Evolutionary conservation across 257 asterid species (phyloP), one percentile per base, ranked within the genome.

Genomic region (Datura wrightii): DNA sequence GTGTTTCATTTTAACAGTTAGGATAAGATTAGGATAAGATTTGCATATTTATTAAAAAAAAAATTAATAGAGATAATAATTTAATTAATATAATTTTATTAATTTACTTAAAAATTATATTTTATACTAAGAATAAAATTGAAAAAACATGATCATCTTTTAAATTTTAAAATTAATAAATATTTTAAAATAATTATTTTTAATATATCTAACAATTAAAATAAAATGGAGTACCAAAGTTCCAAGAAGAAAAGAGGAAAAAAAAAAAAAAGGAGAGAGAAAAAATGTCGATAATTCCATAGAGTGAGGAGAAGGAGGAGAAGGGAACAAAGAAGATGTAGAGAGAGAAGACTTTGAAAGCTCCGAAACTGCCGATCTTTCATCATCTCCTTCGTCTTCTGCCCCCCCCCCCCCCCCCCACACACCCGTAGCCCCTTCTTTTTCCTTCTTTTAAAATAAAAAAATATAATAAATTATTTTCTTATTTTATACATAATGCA

Each of bases 331-430:
- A 19, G 37, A 42, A 34, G 79, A 71, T 10, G 56, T 71, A 71
- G 74, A 11, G 50, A 6, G 24, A 10, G 16, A 52, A 83, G 80
- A 62, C 93, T 85, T 89, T 82, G 92, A 87, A 86, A 86, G 83
- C 89, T 87, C 89, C 93, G 94, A 85, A 85, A 87, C 90, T 24
- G 89, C 88, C 86, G 62, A 78, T 6, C 34, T 52, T 78, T 52
- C 63, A 31, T 88, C 86, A 82, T 88, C 85, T 67, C 58, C 86
- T 53, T 50, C 69, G 15, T 60, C 78, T 83, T 70, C 55, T 46
- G 70, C 50, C 34, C 81, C 74, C 69, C 41, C 48, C 19, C 80
- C 62, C 50, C 34, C 81, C 74, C 69, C 41, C 48, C 19, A n/a
- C n/a, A n/a, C 80, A 2, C 42, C 42, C 42, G 4, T 4, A 39